Evolutionary conservation across 768 basidiomycete species (phyloP).

Genomic region (Jaapia argillacea): DNA sequence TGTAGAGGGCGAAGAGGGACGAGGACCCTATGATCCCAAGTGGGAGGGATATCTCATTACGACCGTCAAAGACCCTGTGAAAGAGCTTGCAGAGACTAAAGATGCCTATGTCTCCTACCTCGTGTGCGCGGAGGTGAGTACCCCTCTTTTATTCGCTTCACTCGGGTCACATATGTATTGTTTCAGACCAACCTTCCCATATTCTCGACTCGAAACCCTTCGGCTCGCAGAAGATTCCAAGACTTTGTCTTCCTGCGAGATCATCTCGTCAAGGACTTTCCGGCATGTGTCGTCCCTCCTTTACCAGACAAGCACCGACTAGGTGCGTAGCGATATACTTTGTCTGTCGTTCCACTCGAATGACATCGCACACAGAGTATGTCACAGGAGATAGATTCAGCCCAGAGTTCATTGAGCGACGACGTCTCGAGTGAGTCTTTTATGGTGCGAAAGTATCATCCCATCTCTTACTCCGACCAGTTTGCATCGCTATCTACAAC

Average conservation of each 20-base stretch:
- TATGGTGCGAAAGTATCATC: slow-evolving; percentile 4
- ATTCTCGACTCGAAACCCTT: slow-evolving; percentile 68
- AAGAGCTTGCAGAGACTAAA: slow-evolving; percentile 94
- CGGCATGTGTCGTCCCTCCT: slow-evolving; percentile 95
- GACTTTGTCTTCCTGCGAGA: slow-evolving; percentile 94
- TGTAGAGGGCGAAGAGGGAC: slow-evolving; percentile 54
- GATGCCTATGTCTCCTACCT: slow-evolving; percentile 95
- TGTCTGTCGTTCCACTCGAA: neutral
- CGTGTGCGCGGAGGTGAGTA: slow-evolving; percentile 73
- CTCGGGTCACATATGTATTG: slow-evolving; percentile 1
- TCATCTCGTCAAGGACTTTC: slow-evolving; percentile 83
- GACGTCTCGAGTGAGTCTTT: slow-evolving; percentile 68
- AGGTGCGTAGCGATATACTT: slow-evolving; percentile 41
- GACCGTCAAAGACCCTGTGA: slow-evolving; percentile 84
- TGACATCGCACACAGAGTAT: slow-evolving; percentile 53
- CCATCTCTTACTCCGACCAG: slow-evolving; percentile 28
- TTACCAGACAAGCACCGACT: slow-evolving; percentile 94
- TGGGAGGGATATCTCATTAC: slow-evolving; percentile 86
- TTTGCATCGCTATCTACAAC: slow-evolving; percentile 85
- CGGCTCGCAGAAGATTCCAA: slow-evolving; percentile 83
- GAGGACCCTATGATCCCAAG: slow-evolving; percentile 68
- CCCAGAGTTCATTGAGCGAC: slow-evolving; percentile 91
- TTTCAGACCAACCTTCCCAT: slow-evolving; percentile 81
- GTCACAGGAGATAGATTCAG: slow-evolving; percentile 97
- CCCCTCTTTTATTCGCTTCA: slow-evolving; percentile 4